phyloP scores from a whole-genome alignment of 805 yeast genomes.

The Candida golubevii region DNA sequence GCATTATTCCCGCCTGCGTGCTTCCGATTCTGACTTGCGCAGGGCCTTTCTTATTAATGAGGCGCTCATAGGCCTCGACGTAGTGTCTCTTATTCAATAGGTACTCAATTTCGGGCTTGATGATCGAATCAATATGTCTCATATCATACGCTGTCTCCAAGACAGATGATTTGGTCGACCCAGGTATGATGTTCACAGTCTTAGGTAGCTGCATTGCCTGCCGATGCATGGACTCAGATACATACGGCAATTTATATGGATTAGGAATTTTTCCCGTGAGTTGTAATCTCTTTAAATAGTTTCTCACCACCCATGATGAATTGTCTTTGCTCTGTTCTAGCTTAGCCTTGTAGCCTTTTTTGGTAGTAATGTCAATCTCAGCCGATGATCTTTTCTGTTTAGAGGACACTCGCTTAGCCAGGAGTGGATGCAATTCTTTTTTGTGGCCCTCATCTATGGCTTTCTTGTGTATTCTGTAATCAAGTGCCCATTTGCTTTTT shows the following conservation, averaged over 20 bases:
- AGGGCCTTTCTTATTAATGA: constrained; percentile 35
- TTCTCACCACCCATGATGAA: constrained; percentile 20
- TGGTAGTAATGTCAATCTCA: neutral
- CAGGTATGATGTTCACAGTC: constrained; percentile 17
- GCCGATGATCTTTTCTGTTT: constrained; percentile 1
- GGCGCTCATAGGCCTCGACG: constrained; percentile 17
- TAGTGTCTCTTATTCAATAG: constrained; percentile 27
- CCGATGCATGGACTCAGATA: constrained; percentile 11
- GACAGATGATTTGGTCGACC: constrained; percentile 20
- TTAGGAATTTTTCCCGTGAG: constrained; percentile 23
- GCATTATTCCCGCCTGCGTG: constrained; percentile 31
- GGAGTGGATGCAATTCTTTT: constrained; percentile 9
- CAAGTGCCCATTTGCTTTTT: constrained; percentile 19
- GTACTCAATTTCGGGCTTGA: constrained; percentile 32
- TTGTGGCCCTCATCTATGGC: constrained; percentile 9
- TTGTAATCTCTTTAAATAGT: constrained; percentile 29
- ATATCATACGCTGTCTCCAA: constrained; percentile 29
- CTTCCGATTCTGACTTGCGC: constrained; percentile 25
- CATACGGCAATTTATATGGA: constrained; percentile 30
- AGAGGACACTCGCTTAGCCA: constrained; percentile 9
- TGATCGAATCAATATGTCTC: constrained; percentile 27
- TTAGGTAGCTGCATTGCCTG: constrained; percentile 12
- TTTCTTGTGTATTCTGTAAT: constrained; percentile 11
- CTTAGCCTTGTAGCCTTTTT: constrained; percentile 14
- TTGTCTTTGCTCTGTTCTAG: constrained; percentile 13